Base-by-base conservation (phyloP, 768 basidiomycete genomes). In the Boletus tomentosulus region DNA sequence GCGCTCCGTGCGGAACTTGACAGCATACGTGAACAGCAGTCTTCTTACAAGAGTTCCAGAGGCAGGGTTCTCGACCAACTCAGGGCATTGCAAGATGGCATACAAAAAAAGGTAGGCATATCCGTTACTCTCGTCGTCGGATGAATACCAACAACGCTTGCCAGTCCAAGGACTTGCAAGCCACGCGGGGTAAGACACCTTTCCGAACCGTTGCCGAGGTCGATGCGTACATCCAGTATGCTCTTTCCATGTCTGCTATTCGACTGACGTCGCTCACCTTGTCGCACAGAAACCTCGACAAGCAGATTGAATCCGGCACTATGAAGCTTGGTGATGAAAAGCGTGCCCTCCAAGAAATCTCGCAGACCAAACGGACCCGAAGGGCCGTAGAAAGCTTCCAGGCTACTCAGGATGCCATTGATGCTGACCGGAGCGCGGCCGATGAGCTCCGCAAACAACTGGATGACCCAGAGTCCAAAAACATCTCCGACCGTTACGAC, bases 281-380 rank as follows among this genome's bases (percentile, higher is more conserved):
- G 56, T 57, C 53, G 31, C 45, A 50, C 63, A 95, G 92, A 62
- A 77, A 85, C 56, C 76, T 97, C 55, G 91, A 98, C 47, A 87
- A 83, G 65, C 89, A 93, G 67, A 86, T 99, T 50, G 96, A 98
- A 66, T 91, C 91, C 5, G 96, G 96, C 25, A 83, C 63, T 54
- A 79, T 99, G 80, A 97, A 92, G 67, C 79, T 98, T 54, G 93
- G 86, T 27, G 95, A 97, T 53, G 97, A 99, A 73, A 98, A 97
- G 74, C 86, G 92, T 48, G 90, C 94, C 5, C 79, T 99, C n/a
- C 80, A 83, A 59, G 96, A 98, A 62, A 96, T 99, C 57, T 82
- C 78, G 57, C 78, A 79, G 42, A 74, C 78, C 57, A 90, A 82
- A 65, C 87, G 92, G 41, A 78, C 72, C 54, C 85, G 92, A 48